Base-by-base conservation (phyloP, 441 rosid species). In the Pelargonium citronellum region DNA sequence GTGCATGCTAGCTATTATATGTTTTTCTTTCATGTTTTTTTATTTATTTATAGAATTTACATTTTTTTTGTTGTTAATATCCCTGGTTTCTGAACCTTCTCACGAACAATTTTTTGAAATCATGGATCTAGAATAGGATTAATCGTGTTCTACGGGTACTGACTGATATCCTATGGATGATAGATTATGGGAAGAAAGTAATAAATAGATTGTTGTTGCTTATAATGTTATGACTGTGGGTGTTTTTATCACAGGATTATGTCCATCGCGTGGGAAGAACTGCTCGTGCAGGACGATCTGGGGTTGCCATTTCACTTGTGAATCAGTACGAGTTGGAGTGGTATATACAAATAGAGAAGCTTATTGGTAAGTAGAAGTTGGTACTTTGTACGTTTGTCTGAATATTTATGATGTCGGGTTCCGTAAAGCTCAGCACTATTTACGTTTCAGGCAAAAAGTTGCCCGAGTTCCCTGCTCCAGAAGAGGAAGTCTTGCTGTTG, bases 191-290 rank as follows among this genome's bases (percentile, higher is more conserved):
- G 5, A 4, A 51, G 7, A n/a, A 51, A 51, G 19, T 51, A 13
- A 7, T n/a, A n/a, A n/a, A 2, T 51, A n/a, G 13, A 11, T 11
- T 47, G 2, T 2, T 0, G n/a, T 47, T 11, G n/a, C 55, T 53
- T 1, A 4, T 53, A 19, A 1, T 0, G 0, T 22, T 22, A 22
- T 22, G 24, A 22, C 24, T 22, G 1, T 0, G 24, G 24, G 24
- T 22, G 24, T 22, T 53, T 53, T 44, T 13, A 7, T 53, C 20
- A 67, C 79, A 95, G 98, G 98, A 92, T 80, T 92, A 92, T 78
- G 89, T 95, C 67, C 99, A 92, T 80, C 83, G 98, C 73, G 99
- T 95, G n/a, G 99, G 99, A 72, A 88, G 98, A 85, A 95, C 97
- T 13, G 98, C 98, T 74, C 97, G 99, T 79, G 98, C 99, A 17